Evolutionary conservation across 352 stramenopile species (phyloP), one percentile per base, ranked within the genome.

Genomic region (Globisporangium iwayamae): DNA sequence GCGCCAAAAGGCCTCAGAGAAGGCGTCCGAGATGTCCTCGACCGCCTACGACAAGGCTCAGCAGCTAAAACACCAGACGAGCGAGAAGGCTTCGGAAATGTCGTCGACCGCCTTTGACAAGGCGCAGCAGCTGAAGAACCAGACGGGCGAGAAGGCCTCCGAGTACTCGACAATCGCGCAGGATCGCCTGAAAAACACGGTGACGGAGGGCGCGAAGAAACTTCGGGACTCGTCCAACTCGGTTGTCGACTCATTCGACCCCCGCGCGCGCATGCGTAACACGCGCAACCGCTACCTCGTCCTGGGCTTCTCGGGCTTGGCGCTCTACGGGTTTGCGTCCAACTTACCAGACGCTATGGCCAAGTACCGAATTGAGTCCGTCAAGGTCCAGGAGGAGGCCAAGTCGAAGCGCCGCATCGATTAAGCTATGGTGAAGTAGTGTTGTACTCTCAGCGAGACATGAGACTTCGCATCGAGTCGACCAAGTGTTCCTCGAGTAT

Each of bases 311-410:
- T 71, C 83, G 11, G 86, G 72, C 2, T 22, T 94, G 11, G 86
- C 87, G 55, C 34, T 94, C 32, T 94, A 93, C 50, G 86, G 86
- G 1, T 90, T 94, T 62, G 86, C 82, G 13, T 81, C 82, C 18
- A 60, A 74, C 13, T 56, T 81, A 60, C 85, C 85, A 38, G 65
- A 80, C 48, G 85, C 85, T 20, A 74, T 93, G 77, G 70, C 77
- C 22, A 86, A 84, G 22, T 94, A 94, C 56, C 71, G 74, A 25
- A 64, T 91, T 55, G 82, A 91, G 66, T 79, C 66, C 63, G 73
- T 76, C 16, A 83, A 80, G 46, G 73, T 87, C 41, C 68, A 90
- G 38, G 79, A 82, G 50, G 68, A 75, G 22, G 69, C 58, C 22
- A 81, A 79, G 60, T 55, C 61, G 46, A 76, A 84, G 60, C 72